phyloP scores from a whole-genome alignment of 345 rosid genomes.

The Diplotaxis tenuifolia region DNA sequence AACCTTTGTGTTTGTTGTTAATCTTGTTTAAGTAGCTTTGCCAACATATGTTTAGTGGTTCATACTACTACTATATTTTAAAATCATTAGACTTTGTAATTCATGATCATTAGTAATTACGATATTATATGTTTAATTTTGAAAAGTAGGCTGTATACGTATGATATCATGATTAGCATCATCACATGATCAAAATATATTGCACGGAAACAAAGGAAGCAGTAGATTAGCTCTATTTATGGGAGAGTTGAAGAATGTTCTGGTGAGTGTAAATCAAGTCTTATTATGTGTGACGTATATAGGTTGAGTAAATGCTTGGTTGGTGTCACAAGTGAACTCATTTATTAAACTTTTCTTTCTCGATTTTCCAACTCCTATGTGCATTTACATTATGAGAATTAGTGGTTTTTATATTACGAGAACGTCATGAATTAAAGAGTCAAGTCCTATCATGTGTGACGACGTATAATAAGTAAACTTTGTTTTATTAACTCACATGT shows the following conservation, averaged over 20 bases:
- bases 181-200: background rate
- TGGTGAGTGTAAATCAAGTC: conserved; percentile 12
- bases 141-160: background rate
- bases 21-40: background rate
- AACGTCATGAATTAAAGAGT: too few species aligned
- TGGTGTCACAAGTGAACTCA: conserved; percentile 31
- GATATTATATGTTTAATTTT: background rate
- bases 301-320: conserved; percentile 34
- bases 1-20: background rate
- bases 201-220: conserved; percentile 25
- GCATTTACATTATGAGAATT: too few species aligned
- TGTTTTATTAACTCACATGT: too few species aligned
- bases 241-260: background rate
- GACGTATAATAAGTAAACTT: too few species aligned
- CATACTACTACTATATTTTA: background rate
- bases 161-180: background rate
- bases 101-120: conserved; percentile 8
- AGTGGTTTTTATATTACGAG: too few species aligned
- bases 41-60: conserved; percentile 7
- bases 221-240: conserved; percentile 14
- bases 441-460: too few species aligned
- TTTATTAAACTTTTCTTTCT: conserved; percentile 7
- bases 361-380: background rate
- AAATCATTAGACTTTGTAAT: background rate
- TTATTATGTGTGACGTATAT: conserved; percentile 19